A percentile compares a stretch with the other conserved stretches of the same genome.
Conservation (phyloP, 805 yeast species). For the Isabelozyma pseudorhagii region DNA sequence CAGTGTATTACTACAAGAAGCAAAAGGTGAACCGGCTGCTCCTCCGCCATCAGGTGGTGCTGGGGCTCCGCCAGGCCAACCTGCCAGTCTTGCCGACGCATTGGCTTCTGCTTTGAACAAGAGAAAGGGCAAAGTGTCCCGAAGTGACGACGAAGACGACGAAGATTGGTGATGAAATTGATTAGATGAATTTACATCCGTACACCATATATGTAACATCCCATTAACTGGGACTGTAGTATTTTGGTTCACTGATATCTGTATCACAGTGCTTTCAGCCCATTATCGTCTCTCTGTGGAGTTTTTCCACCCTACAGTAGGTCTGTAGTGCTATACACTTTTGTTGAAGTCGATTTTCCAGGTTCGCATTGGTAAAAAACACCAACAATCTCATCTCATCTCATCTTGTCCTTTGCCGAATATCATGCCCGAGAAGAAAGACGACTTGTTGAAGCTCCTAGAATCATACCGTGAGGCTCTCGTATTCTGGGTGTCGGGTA, state of each 20-base stretch:
- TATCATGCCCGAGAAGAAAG: slow-evolving; percentile 12
- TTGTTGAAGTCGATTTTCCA: too few species aligned
- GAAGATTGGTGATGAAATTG: slow-evolving; percentile 42
- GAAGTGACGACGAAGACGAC: slow-evolving; percentile 81
- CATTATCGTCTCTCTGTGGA: too few species aligned
- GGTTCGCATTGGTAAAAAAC: neutral
- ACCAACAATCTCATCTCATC: neutral
- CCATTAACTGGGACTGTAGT: too few species aligned
- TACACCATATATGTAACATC: neutral
- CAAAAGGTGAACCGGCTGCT: slow-evolving; percentile 54
- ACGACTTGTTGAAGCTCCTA: slow-evolving; percentile 20
- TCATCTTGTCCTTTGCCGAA: neutral
- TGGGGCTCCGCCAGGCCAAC: slow-evolving; percentile 49
- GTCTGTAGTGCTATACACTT: too few species aligned
- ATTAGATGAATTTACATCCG: neutral
- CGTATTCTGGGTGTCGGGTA: slow-evolving; percentile 20
- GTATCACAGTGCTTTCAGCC: too few species aligned
- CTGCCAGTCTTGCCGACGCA: slow-evolving; percentile 78
- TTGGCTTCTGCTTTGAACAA: slow-evolving; percentile 80
- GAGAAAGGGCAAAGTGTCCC: slow-evolving; percentile 78
- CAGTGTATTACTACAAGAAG: slow-evolving; percentile 66
- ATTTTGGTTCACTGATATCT: too few species aligned
- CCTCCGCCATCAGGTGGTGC: slow-evolving; percentile 31
- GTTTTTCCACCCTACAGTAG: too few species aligned
- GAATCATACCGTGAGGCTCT: slow-evolving; percentile 29